A percentile compares a stretch with the other conserved stretches of the same genome.
Conservation (phyloP, 1,284 basidiomycete genomes). For the Puccinia coronata region DNA sequence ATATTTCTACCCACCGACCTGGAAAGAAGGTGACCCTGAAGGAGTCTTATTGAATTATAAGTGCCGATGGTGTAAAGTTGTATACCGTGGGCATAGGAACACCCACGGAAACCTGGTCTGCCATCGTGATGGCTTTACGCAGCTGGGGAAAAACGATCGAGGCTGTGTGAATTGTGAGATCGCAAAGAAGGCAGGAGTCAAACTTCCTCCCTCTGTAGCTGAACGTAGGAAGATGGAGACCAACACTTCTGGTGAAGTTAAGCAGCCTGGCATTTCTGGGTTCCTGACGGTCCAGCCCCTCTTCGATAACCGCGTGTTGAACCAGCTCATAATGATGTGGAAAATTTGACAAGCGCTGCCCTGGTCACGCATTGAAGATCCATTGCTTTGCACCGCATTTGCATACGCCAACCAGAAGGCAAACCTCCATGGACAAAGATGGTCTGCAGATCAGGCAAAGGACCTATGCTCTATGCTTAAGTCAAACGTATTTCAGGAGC, state of each 20-base stretch:
- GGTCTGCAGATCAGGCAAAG: neutral
- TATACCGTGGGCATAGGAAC: neutral
- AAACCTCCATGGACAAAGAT: neutral
- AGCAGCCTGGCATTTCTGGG: neutral
- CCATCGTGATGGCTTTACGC: constrained; percentile 10
- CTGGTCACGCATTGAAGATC: constrained; percentile 9
- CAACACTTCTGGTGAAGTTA: too few relatives aligned
- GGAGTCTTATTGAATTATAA: neutral
- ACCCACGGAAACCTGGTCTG: neutral
- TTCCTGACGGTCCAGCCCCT: neutral
- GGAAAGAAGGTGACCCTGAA: neutral
- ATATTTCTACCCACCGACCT: neutral
- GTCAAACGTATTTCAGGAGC: neutral
- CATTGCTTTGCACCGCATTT: neutral
- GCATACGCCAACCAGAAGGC: neutral
- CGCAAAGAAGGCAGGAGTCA: neutral
- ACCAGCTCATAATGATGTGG: constrained; percentile 5
- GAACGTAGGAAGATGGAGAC: neutral
- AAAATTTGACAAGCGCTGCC: neutral
- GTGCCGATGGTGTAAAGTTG: neutral
- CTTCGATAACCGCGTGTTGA: neutral
- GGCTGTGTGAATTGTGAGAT: neutral
- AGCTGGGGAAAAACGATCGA: neutral
- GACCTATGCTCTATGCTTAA: neutral
- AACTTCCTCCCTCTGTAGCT: neutral